Base-by-base conservation (phyloP, 2,329 filamentous ascomycete species). In the Aspergillus hortae region DNA sequence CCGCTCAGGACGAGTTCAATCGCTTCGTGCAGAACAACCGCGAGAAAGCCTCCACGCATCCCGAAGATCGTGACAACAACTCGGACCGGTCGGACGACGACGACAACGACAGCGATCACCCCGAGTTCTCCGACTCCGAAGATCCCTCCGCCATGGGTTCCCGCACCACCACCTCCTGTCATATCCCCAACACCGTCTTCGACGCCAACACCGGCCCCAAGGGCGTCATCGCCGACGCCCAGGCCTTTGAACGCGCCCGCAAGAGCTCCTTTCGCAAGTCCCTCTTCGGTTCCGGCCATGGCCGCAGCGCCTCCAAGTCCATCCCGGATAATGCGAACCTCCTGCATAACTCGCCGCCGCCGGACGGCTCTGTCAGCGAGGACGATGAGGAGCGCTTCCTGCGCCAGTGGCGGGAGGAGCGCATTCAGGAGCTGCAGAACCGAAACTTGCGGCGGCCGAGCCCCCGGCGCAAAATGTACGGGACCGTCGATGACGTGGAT, bases 361-460 rank as follows among this genome's bases (percentile, higher is more conserved):
- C 58, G 5, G 58, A 61, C 17, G 54, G 55, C 2, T 64, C 63
- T 2, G 58, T 52, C 15, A 80, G 80, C 44, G 80, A 84, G 41
- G 80, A 83, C 43, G 87, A 88, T 56, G 91, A 96, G 60, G 89
- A 92, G 60, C 74, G 78, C 19, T 96, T 97, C 69, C 80, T 97
- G 72, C 80, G 84, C 57, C 82, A 88, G 64, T 99, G 94, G 94
- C 84, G 94, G 44, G 85, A 92, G 72, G 85, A 83, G 49, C 80
- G 94, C 53, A 77, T 92, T 67, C 80, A 83, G 55, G 90, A 97
- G 75, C 78, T 97, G 82, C 90, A 78, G 76, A 76, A 61, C 60
- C 78, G 84, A 45, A 80, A 80, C 56, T 88, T 79, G 56, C 79
- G 88, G 64, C 83, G 86, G 64, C 87, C 84, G 48, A 92, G 87